Percentiles rank a stretch among this genome's conserved stretches.
Conservation (phyloP, 1,284 basidiomycete species). For the Rhodofomes roseus region DNA sequence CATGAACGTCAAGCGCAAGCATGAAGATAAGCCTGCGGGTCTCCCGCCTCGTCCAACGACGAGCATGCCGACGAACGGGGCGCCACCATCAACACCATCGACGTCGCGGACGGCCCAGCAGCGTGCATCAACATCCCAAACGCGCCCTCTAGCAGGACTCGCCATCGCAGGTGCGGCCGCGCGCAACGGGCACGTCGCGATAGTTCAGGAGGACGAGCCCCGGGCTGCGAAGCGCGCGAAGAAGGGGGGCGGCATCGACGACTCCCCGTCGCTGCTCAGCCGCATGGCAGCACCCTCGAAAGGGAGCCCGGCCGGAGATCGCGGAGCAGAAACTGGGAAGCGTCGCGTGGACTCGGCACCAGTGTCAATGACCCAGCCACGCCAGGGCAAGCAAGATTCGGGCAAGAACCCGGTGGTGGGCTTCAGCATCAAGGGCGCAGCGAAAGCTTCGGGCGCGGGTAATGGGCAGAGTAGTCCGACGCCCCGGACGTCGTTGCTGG, state of each 20-base stretch:
- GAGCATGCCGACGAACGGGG: not conserved
- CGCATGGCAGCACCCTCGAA: constrained; percentile 29
- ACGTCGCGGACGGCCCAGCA: constrained; percentile 9
- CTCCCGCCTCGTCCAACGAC: constrained; percentile 8
- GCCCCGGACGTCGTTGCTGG: constrained; percentile 33
- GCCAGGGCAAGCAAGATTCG: constrained; percentile 21
- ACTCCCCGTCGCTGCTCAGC: constrained; percentile 39
- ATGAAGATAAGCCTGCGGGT: constrained; percentile 11
- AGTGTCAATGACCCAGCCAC: not conserved
- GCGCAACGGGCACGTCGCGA: not conserved
- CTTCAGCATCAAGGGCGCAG: constrained; percentile 56
- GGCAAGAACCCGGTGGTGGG: constrained; percentile 35
- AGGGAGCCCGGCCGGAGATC: not conserved
- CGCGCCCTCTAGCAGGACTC: constrained; percentile 3
- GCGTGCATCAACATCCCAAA: constrained; percentile 7
- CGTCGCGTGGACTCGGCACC: constrained; percentile 18
- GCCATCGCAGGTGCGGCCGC: not conserved
- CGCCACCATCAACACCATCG: constrained; percentile 1
- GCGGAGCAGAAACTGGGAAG: constrained; percentile 11
- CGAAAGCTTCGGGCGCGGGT: constrained; percentile 24
- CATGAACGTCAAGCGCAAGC: constrained; percentile 26
- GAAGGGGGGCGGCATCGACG: constrained; percentile 16
- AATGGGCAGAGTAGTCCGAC: constrained; percentile 2
- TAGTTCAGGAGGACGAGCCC: constrained; percentile 14
- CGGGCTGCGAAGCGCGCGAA: constrained; percentile 33